Percentiles rank a stretch among this genome's conserved stretches.
Evolutionary conservation across 225 moss, liverwort and hornwort genomes (phyloP).

Genomic region (Anthoceros angustus): DNA sequence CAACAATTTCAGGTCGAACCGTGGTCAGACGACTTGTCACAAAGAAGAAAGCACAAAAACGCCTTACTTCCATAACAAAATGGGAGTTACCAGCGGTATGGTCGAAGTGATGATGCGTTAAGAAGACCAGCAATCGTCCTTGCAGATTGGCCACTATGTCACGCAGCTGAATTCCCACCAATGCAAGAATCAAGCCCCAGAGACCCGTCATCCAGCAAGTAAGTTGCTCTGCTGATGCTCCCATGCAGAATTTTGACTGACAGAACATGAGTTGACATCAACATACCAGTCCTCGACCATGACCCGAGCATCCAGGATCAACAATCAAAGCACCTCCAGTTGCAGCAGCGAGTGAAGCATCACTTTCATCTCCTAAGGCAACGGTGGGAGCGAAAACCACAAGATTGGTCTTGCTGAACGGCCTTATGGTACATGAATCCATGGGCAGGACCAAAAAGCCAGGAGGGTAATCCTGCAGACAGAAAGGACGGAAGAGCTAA

Average conservation of each 20-base stretch:
- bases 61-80: not conserved
- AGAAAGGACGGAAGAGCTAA: not conserved
- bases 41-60: not conserved
- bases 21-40: not conserved
- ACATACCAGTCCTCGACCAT: constrained; percentile 61
- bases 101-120: constrained; percentile 86
- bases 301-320: constrained; percentile 70
- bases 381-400: constrained; percentile 74
- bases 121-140: constrained; percentile 64
- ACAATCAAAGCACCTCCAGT: constrained; percentile 70
- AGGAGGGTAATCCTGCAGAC: constrained; percentile 69
- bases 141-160: constrained; percentile 67
- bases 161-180: constrained; percentile 66
- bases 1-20: not conserved
- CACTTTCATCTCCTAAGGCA: constrained; percentile 28
- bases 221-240: too few species aligned
- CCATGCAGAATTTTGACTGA: not conserved
- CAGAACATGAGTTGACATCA: not conserved
- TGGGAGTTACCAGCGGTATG: constrained; percentile 60
- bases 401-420: constrained; percentile 70
- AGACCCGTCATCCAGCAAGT: not conserved
- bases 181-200: not conserved
- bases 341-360: constrained; percentile 33
- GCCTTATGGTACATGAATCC: constrained; percentile 40
- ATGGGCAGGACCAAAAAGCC: constrained; percentile 73